Evolutionary conservation across 2,329 filamentous ascomycete genomes (phyloP), one percentile per base, ranked within the genome.

Genomic region (Aspergillus ochraceus): DNA sequence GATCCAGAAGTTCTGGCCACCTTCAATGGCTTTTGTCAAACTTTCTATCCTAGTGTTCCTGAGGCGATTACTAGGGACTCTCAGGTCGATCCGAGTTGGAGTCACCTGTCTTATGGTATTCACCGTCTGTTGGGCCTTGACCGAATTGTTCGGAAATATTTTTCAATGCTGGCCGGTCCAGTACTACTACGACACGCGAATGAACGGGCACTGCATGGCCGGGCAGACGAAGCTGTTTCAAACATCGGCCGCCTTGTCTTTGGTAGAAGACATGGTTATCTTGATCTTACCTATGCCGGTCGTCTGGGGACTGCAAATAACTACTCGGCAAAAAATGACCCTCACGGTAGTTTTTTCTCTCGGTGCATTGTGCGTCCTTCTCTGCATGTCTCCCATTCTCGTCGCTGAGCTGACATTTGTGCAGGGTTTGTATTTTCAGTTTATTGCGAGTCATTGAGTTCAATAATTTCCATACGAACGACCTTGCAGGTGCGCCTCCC

Each of bases 11-110:
- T 51, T 54, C 22, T 60, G 59, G 59, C 49, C 47, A 4, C 36
- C 52, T 4, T 20, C 50, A 6, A 55, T 58, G 26, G 30, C 53
- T 5, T 58, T 60, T 32, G 52, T 60, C 2, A 60, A 60, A 10
- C n/a, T 60, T 6, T 60, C 59, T 6, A 58, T 58, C 6, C 45
- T 60, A 17, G n/a, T 60, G 10, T 46, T 60, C 6, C 10, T 60
- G n/a, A 55, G 55, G 6, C 55, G 49, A 11, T 20, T 58, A 6
- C 45, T 60, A 3, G 24, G 46, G 6, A 50, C 47, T 3, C 14
- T 60, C 6, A 46, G n/a, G 12, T 39, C 32, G 10, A 51, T 51
- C 30, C 51, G 45, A 4, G 24, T 19, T 14, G 26, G 51, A 24
- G 57, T 51, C 8, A 58, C 51, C 1, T 45, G 39, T 12, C 29